These are phyloP conservation scores for Prototheca wickerhamii DNA, from an alignment of 163 green algal genomes.

Conservation along the genomic window DNA sequence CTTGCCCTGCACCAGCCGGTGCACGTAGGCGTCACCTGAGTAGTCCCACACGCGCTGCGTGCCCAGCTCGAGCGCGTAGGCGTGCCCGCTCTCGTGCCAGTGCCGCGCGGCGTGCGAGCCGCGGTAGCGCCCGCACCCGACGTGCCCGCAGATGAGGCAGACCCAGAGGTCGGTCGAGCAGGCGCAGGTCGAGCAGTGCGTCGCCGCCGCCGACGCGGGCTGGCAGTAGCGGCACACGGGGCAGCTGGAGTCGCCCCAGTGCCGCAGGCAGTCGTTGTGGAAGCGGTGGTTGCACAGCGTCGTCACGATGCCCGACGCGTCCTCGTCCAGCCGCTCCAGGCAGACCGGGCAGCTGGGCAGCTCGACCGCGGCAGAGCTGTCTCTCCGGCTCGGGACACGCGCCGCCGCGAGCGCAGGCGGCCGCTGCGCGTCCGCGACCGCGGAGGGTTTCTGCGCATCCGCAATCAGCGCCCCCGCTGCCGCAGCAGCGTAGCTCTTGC, in stretches of 20 bases:
- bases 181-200: constrained; percentile 43
- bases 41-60: constrained; percentile 96
- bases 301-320: constrained; percentile 89
- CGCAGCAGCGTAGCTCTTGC: too few species aligned
- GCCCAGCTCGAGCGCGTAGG: constrained; percentile 91
- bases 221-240: constrained; percentile 88
- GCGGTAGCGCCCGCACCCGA: constrained; percentile 89
- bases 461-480: too few species aligned
- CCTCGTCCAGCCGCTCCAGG: constrained; percentile 88
- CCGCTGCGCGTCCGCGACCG: not conserved
- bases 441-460: not conserved
- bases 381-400: too few species aligned
- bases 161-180: constrained; percentile 84
- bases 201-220: constrained; percentile 20
- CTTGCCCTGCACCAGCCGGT: constrained; percentile 88
- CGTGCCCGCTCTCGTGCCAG: constrained; percentile 75
- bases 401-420: not conserved
- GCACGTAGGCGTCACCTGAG: constrained; percentile 90
- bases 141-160: constrained; percentile 96
- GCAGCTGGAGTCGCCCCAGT: constrained; percentile 89
- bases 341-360: constrained; percentile 92
- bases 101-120: constrained; percentile 74
- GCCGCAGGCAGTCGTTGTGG: constrained; percentile 88
- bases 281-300: constrained; percentile 97
- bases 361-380: constrained; percentile 35